Percentiles rank a stretch among this genome's conserved stretches.
phyloP scores from a whole-genome alignment of 139 green algal species.

The Asterochloris sp. region DNA sequence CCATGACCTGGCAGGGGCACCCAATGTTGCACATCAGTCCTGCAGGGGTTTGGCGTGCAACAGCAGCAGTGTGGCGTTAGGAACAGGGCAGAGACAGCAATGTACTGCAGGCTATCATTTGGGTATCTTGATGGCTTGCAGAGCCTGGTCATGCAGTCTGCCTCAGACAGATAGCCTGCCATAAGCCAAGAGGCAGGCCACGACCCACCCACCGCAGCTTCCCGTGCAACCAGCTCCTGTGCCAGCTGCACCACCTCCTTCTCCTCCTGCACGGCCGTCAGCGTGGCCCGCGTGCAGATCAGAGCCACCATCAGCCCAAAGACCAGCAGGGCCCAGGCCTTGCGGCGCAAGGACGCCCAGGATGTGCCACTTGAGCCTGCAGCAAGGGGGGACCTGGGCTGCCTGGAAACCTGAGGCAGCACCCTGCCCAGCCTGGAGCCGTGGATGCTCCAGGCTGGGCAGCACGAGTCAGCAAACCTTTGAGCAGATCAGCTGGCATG shows the following conservation, averaged over 20 bases:
- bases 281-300: constrained; percentile 63
- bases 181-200: background rate
- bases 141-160: no score
- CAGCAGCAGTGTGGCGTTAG: no score
- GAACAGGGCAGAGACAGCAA: no score
- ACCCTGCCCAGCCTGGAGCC: background rate
- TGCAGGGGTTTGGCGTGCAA: no score
- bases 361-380: background rate
- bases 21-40: background rate
- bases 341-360: constrained; percentile 21
- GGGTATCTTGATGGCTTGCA: no score
- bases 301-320: constrained; percentile 68
- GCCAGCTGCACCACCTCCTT: constrained; percentile 74
- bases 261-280: constrained; percentile 67
- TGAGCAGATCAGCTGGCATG: background rate
- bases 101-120: no score
- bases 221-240: constrained; percentile 64
- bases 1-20: background rate
- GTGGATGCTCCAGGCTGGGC: background rate
- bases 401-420: no score
- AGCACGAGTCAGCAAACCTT: no score
- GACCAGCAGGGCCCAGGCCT: constrained; percentile 55
- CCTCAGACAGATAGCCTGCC: background rate
- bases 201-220: constrained; percentile 35
- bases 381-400: no score